Base-by-base conservation (phyloP, 1,284 basidiomycete species). In the Tetrapyrgos nigripes region DNA sequence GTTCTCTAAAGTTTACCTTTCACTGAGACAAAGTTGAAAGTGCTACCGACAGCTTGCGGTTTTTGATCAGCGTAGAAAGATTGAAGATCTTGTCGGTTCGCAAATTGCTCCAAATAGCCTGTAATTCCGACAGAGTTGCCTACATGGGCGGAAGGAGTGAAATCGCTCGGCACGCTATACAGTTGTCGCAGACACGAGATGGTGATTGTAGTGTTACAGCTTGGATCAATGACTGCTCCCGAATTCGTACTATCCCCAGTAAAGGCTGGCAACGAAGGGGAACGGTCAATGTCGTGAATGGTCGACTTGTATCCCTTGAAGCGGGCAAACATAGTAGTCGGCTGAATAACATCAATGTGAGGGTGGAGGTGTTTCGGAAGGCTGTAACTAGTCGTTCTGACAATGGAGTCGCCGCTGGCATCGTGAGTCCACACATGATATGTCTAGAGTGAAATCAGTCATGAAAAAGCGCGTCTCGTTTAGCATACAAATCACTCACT, bases 341-440 rank as follows among this genome's bases (percentile, higher is more conserved):
- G 91, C 60, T 90, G 87, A 40, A 93, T 78, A 33, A 92, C 72
- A 50, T 92, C 89, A 46, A 92, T 69, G 65, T 92, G 89, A 4
- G 75, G 73, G 62, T 87, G 80, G 21, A 93, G 69, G 58, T 80
- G 61, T 57, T 77, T 78, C 0, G 91, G 91, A 8, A 93, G 76
- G 64, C 86, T 86, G 74, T 92, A 93, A 45, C 76, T 78, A 4
- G 83, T 86, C n/a, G 91, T 89, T 57, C 89, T 83, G 57, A 91
- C 76, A 33, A 88, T 66, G 17, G 73, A 72, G 37, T 86, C 82
- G 0, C 84, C 84, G 29, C 76, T 82, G 21, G 75, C 72, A 9
- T 68, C 70, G 64, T 92, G 84, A 56, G 79, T 77, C 79, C 85
- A 93, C 35, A 86, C 66, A 60, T 86, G 70, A 64, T 89, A 92